phyloP scores from a whole-genome alignment of 2,329 filamentous ascomycete species.

The Hawksworthiomyces lignivorus region DNA sequence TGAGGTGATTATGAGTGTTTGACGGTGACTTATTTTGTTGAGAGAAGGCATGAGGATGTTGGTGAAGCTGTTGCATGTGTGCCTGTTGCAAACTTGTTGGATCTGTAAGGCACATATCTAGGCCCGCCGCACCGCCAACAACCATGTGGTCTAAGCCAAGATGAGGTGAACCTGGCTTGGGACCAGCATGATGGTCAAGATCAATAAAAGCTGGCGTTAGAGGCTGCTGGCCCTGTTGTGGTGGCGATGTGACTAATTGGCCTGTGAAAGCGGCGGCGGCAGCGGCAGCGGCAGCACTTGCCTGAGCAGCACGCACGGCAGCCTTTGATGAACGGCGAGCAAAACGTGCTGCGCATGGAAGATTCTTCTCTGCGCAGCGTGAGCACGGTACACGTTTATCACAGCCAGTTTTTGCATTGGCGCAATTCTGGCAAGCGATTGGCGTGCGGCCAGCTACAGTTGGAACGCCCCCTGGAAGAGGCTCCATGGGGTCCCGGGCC shows the following conservation, averaged over 20 bases:
- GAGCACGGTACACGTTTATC: slow-evolving; percentile 42
- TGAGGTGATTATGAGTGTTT: slow-evolving; percentile 24
- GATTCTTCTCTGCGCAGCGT: slow-evolving; percentile 40
- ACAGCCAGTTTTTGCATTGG: slow-evolving; percentile 43
- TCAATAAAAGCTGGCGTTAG: slow-evolving; percentile 31
- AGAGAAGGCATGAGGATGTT: neutral
- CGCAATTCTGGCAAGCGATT: slow-evolving; percentile 43
- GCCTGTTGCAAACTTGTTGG: neutral
- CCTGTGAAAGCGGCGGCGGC: slow-evolving; percentile 19
- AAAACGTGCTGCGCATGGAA: slow-evolving; percentile 41
- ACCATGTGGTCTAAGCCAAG: slow-evolving; percentile 10
- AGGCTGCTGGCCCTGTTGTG: slow-evolving; percentile 19
- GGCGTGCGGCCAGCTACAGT: slow-evolving; percentile 34
- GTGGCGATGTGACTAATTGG: slow-evolving; percentile 15
- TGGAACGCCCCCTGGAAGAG: slow-evolving; percentile 33
- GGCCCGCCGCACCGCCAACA: neutral
- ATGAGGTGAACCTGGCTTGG: slow-evolving; percentile 13
- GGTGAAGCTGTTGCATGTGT: slow-evolving; percentile 3
- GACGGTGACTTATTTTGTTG: slow-evolving; percentile 22
- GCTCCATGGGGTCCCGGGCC: slow-evolving; percentile 37
- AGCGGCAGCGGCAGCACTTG: slow-evolving; percentile 25
- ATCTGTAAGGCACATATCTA: slow-evolving; percentile 14
- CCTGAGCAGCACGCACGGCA: slow-evolving; percentile 35
- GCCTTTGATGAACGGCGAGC: slow-evolving; percentile 44
- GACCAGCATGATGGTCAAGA: slow-evolving; percentile 22